A percentile compares a stretch with the other conserved stretches of the same genome.
Conservation (phyloP, 345 rosid genomes). For the Raphanus raphanistrum region DNA sequence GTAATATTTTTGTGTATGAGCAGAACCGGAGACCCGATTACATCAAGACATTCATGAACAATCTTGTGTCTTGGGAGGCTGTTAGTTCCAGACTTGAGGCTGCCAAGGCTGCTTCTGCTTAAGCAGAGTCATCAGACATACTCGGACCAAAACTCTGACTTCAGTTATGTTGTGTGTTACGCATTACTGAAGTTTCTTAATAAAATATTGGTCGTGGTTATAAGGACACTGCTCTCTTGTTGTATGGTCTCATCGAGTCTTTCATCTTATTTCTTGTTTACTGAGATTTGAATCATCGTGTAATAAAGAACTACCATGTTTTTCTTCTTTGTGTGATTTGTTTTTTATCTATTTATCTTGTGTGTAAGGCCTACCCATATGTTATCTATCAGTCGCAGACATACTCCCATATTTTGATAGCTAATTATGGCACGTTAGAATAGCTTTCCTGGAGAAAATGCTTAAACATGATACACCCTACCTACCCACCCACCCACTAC, state of each 20-base stretch:
- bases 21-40: conserved; percentile 78
- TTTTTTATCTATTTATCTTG: neutral
- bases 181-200: conserved; percentile 50
- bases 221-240: conserved; percentile 22
- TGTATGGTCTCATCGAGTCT: conserved; percentile 6
- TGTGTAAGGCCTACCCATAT: neutral
- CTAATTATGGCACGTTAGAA: neutral
- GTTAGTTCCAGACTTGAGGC: conserved; percentile 68
- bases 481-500: neutral
- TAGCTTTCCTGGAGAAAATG: neutral
- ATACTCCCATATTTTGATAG: neutral
- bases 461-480: neutral
- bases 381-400: neutral
- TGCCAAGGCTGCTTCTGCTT: conserved; percentile 54
- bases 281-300: neutral
- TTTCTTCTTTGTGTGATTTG: neutral
- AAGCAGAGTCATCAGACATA: neutral
- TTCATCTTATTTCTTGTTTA: neutral
- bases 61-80: conserved; percentile 89
- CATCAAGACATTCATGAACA: conserved; percentile 71
- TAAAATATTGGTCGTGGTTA: conserved; percentile 20
- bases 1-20: conserved; percentile 3
- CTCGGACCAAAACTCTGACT: conserved; percentile 10
- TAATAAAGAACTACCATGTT: neutral
- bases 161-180: neutral